phyloP scores from a whole-genome alignment of 148 eudicot genomes.

The Vaccinium darrowii region DNA sequence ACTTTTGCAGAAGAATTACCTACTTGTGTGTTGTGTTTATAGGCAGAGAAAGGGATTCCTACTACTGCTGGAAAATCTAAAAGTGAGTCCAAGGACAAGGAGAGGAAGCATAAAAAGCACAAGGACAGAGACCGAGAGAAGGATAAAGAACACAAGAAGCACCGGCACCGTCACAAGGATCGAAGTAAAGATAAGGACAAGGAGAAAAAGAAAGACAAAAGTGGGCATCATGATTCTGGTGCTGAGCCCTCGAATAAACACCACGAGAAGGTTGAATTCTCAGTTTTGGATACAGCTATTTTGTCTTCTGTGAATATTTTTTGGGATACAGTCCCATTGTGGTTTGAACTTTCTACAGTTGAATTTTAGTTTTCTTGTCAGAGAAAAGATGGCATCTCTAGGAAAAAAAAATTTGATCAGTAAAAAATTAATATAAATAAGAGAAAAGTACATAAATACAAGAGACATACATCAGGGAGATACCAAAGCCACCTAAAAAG shows the following conservation, averaged over 20 bases:
- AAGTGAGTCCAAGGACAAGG: slow-evolving; percentile 84
- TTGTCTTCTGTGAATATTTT: background rate
- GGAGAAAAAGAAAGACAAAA: slow-evolving; percentile 83
- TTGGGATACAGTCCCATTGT: background rate
- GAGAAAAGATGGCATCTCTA: background rate
- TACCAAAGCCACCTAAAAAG: background rate
- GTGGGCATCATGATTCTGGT: slow-evolving; percentile 66
- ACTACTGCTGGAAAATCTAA: slow-evolving; percentile 75
- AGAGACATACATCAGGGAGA: background rate
- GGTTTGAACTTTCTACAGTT: background rate
- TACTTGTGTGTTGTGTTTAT: slow-evolving; percentile 20
- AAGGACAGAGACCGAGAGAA: slow-evolving; percentile 82
- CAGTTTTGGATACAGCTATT: slow-evolving; percentile 12
- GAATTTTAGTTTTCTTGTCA: slow-evolving; percentile 8
- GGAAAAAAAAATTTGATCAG: no score
- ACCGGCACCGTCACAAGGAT: slow-evolving; percentile 92
- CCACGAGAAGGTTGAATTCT: slow-evolving; percentile 75
- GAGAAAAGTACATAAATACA: background rate
- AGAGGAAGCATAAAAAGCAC: slow-evolving; percentile 83
- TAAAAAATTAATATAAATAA: no score
- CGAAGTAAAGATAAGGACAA: slow-evolving; percentile 87
- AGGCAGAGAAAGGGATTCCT: slow-evolving; percentile 90
- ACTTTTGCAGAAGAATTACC: slow-evolving; percentile 8
- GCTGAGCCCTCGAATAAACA: slow-evolving; percentile 75
- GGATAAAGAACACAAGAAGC: slow-evolving; percentile 96